These are phyloP conservation scores for Stagonosporopsis tanaceti DNA, from an alignment of 2,329 filamentous ascomycete genomes.

Conservation along the genomic window DNA sequence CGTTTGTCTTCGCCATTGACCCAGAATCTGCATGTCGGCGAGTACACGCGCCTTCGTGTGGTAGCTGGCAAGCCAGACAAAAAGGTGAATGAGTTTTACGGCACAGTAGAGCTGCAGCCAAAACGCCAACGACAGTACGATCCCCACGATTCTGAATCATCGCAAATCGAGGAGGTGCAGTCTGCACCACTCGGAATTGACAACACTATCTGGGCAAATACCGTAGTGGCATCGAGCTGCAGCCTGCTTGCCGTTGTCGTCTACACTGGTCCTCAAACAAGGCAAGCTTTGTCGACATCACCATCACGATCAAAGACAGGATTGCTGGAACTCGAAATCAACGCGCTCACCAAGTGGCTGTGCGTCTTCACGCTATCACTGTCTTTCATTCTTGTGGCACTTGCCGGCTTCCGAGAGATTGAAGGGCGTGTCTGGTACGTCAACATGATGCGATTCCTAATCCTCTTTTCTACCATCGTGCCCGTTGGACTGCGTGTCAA, in stretches of 20 bases:
- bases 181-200: constrained; percentile 86
- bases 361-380: constrained; percentile 87
- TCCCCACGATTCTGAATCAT: constrained; percentile 44
- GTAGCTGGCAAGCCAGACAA: constrained; percentile 90
- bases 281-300: constrained; percentile 91
- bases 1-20: constrained; percentile 86
- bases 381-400: constrained; percentile 85
- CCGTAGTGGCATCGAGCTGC: constrained; percentile 91
- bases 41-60: constrained; percentile 72
- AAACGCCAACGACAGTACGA: constrained; percentile 60
- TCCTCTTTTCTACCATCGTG: constrained; percentile 98
- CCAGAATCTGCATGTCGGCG: constrained; percentile 75
- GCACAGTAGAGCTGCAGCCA: constrained; percentile 80
- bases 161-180: constrained; percentile 45
- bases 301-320: constrained; percentile 93
- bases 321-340: constrained; percentile 93
- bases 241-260: constrained; percentile 88
- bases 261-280: constrained; percentile 93
- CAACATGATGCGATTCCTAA: constrained; percentile 96
- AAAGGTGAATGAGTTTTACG: constrained; percentile 93
- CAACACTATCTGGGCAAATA: constrained; percentile 99
- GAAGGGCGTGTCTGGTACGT: constrained; percentile 84
- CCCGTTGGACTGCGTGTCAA: constrained; percentile 97
- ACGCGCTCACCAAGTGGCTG: constrained; percentile 94
- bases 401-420: constrained; percentile 79